Evolutionary conservation across 345 rosid species (phyloP), one percentile per base, ranked within the genome.

Genomic region (Brassica cretica): DNA sequence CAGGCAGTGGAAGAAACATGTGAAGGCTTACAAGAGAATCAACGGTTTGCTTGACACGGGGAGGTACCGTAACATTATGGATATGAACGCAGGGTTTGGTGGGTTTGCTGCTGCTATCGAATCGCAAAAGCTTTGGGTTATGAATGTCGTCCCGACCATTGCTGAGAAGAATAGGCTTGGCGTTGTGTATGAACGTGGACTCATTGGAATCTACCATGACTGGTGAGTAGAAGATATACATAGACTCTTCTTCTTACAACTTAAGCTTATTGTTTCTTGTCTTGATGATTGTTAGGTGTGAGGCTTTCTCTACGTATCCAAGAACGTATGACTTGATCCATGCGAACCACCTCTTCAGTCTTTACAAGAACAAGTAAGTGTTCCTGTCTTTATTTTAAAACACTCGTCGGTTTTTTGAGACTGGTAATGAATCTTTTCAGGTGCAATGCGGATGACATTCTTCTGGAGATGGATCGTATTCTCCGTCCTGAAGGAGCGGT

Each of bases 301-400:
- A 96, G 86, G 97, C 87, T 64, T 93, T 96, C 90, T 96, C 98
- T 18, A 93, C 99, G n/a, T 96, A 96, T 73, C 99, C 96, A 41
- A 96, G 99, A 86, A 91, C 99, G 39, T 96, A 96, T 59, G 98
- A 96, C 77, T 82, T 96, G 44, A 87, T 96, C 71, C 99, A 96
- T 76, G 98, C 99, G 6, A 79, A 86, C 77, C 89, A 90, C 4
- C 81, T 96, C 82, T 91, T 96, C 85, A 91, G 93, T 79, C 72
- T 96, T 66, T 96, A 91, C 91, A 87, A 87, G 64, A 88, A 89
- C 80, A 96, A 84, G 99, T 93, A 83, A 77, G 97, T 86, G 37
- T 71, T 11, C 62, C 14, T 51, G 18, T 68, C 1, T 63, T 72
- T 5, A 5, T 75, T 68, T 68, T 30, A 1, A 68, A 30, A 27